Conservation (phyloP, 768 basidiomycete genomes). For the Russula sp. region DNA sequence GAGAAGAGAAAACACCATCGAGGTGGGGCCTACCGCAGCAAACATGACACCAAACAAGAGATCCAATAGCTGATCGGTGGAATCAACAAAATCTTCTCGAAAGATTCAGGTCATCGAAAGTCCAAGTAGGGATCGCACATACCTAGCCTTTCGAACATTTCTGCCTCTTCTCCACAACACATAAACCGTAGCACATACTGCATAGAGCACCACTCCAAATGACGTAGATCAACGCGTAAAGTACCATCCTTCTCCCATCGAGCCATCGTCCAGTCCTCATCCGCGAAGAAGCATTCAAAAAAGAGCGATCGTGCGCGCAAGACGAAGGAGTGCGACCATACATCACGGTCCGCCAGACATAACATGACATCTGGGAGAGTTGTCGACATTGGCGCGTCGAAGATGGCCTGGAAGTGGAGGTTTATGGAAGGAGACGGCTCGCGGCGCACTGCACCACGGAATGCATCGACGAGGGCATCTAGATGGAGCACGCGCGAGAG, state of each 20-base stretch:
- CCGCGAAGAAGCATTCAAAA: conserved; percentile 79
- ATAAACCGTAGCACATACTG: conserved; percentile 68
- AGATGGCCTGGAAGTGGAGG: conserved; percentile 46
- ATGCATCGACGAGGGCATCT: conserved; percentile 42
- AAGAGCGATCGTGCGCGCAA: conserved; percentile 81
- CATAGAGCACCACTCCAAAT: conserved; percentile 71
- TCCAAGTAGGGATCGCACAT: conserved; percentile 26
- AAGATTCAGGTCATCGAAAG: neutral
- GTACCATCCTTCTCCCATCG: conserved; percentile 49
- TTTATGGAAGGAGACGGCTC: conserved; percentile 43
- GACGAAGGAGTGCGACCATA: conserved; percentile 64
- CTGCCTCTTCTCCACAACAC: conserved; percentile 62
- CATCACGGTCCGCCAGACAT: conserved; percentile 56
- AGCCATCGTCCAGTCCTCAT: conserved; percentile 70
- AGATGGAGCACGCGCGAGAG: conserved; percentile 59
- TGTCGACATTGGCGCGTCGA: conserved; percentile 30
- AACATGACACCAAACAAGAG: conserved; percentile 85
- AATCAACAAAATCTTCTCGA: conserved; percentile 51
- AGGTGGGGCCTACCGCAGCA: conserved; percentile 55
- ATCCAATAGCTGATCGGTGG: conserved; percentile 71
- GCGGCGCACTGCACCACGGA: conserved; percentile 59
- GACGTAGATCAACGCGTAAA: conserved; percentile 61
- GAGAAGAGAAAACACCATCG: neutral
- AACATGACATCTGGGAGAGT: conserved; percentile 65
- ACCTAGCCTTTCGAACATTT: conserved; percentile 71